Base-by-base conservation (phyloP, 371 early-diverging fungal species). In the Mortierella sp. region DNA sequence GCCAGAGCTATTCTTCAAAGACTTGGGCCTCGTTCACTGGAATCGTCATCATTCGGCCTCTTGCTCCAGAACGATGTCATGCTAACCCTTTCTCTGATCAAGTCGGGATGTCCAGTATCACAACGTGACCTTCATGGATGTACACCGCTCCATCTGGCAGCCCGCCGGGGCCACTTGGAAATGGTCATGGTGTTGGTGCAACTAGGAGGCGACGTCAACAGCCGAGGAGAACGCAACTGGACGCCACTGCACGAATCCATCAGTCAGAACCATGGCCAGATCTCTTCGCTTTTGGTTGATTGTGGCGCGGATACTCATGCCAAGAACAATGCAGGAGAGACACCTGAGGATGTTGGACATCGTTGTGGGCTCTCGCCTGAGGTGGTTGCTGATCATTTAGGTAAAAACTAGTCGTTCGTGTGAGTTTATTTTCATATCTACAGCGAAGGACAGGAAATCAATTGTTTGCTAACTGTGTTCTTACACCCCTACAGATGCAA, bases 241-340 rank as follows among this genome's bases (percentile, higher is more conserved):
- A 78, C 80, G 22, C 78, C 80, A 0, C 43, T 80, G 46, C 80
- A 80, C 39, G 80, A 80, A 45, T 78, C 80, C n/a, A 78, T 80
- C 39, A 71, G 73, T 29, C 72, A 80, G 51, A 72, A 80, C 29
- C 73, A 80, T 52, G 37, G 60, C 25, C 57, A 69, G 14, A 62
- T 80, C 21, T 80, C 73, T 12, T 54, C 68, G 5, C 59, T 78
- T 24, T 51, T 80, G 16, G 47, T 80, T 37, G 74, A 67, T 2
- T 68, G 73, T 43, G 80, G 80, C 6, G 78, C 80, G 13, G 57
- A 71, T 28, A 14, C 55, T 27, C 2, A 50, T n/a, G 62, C 69
- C 13, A 72, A 43, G 14, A 72, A 78, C 43, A 62, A 68, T 24
- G 56, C 62, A 6, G 80, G 73, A 0, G 69, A 80, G 53, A 80